Evolutionary conservation across 164 flowering plant genomes (phyloP), one percentile per base, ranked within the genome.

Genomic region (Taxillus chinensis): DNA sequence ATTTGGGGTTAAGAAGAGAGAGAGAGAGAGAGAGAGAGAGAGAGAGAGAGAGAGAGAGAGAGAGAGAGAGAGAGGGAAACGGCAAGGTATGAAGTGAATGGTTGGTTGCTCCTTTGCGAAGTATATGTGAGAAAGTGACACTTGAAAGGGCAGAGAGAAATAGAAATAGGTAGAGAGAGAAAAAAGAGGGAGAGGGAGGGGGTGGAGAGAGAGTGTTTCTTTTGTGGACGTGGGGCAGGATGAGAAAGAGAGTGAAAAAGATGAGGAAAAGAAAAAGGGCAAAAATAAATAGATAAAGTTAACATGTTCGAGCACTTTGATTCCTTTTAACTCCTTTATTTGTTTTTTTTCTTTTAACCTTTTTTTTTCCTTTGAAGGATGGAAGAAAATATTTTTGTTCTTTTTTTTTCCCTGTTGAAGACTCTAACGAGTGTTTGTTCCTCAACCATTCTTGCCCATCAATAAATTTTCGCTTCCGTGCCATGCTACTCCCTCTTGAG

Each of bases 101-200:
- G 81, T 78, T n/a, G 77, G 77, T 84, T 77, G 80, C 80, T 79
- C 82, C 82, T 84, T 87, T 86, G 92, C 80, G 87, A 86, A 82
- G 89, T 86, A 92, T 85, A 73, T 82, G 82, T 77, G 83, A 82
- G 93, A 89, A 84, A 92, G 79, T 83, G 98, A 89, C 90, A 86
- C 82, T 88, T 81, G 77, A 71, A 68, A 50, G 65, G 64, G 59
- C 41, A 16, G 62, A 43, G 7, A 9, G 46, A 5, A 43, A 43
- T 43, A 43, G 27, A 8, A 41, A 45, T 40, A 41, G 56, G 67
- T 15, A 48, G 75, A 38, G 71, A 60, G 58, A 58, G 71, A 68
- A 60, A 64, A 64, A 60, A 64, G 63, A 66, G 55, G 65, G 63
- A 57, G 62, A 60, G 69, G 46, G 61, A 71, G 67, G n/a, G n/a